Evolutionary conservation across 441 rosid species (phyloP).

Genomic region (Gossypium laxum): DNA sequence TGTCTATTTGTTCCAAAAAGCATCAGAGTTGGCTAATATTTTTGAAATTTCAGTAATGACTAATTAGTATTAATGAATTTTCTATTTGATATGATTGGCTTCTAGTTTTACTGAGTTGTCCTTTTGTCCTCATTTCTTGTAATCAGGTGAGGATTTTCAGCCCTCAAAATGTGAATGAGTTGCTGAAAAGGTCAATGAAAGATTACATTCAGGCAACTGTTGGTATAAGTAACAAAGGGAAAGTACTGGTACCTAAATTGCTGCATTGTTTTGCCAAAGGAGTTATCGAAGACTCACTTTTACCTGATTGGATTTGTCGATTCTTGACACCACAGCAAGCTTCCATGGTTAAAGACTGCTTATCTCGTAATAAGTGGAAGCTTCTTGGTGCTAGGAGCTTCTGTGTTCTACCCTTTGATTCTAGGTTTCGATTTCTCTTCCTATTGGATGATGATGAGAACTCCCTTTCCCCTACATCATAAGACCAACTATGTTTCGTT

Average conservation of each 20-base stretch:
- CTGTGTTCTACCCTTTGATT: slow-evolving; percentile 41
- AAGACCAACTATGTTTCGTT: not conserved
- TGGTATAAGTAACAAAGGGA: slow-evolving; percentile 41
- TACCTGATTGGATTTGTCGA: slow-evolving; percentile 57
- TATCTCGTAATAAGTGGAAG: slow-evolving; percentile 38
- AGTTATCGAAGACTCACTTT: slow-evolving; percentile 30
- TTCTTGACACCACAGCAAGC: slow-evolving; percentile 42
- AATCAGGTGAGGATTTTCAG: slow-evolving; percentile 53
- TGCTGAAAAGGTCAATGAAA: slow-evolving; percentile 38
- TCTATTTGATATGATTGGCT: not conserved
- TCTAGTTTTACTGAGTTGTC: not conserved
- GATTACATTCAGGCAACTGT: slow-evolving; percentile 52
- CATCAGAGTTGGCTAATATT: not conserved
- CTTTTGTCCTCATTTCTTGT: not conserved
- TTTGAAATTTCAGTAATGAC: not conserved
- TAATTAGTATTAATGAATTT: not conserved
- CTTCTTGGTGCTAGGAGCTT: slow-evolving; percentile 39
- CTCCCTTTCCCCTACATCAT: not conserved
- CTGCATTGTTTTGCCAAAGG: slow-evolving; percentile 45
- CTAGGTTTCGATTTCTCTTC: slow-evolving; percentile 57
- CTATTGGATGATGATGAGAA: slow-evolving; percentile 18
- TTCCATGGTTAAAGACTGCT: slow-evolving; percentile 32
- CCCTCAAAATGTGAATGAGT: slow-evolving; percentile 36
- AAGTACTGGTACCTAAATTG: slow-evolving; percentile 52
- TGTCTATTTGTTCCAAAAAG: not conserved